phyloP scores from a whole-genome alignment of 2,329 filamentous ascomycete genomes.

The Penicillium sp. region DNA sequence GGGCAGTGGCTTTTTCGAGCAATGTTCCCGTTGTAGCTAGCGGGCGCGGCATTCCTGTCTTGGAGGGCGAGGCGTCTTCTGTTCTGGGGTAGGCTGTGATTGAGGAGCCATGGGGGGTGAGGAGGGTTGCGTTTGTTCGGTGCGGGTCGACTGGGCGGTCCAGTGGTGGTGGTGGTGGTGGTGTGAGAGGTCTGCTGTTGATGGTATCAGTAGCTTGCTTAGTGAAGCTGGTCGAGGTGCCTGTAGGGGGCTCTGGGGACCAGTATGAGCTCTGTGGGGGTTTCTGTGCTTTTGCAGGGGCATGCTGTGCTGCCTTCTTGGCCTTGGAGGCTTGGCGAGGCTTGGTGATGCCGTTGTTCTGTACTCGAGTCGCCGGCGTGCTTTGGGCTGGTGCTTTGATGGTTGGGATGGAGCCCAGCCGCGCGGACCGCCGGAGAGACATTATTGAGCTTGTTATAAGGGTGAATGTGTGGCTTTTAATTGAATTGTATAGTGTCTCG shows the following conservation, averaged over 20 bases:
- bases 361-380: conserved; percentile 21
- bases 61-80: conserved; percentile 40
- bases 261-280: conserved; percentile 16
- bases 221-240: conserved; percentile 27
- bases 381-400: conserved; percentile 18
- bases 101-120: conserved; percentile 45
- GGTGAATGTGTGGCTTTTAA: not conserved
- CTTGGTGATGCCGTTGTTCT: conserved; percentile 30
- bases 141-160: conserved; percentile 47
- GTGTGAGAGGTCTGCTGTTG: conserved; percentile 46
- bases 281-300: conserved; percentile 7
- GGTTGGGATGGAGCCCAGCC: conserved; percentile 37
- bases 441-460: conserved; percentile 30
- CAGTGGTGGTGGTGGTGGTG: conserved; percentile 40
- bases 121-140: conserved; percentile 47
- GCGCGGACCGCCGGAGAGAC: conserved; percentile 52
- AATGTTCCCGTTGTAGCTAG: conserved; percentile 65
- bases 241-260: conserved; percentile 17
- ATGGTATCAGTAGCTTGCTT: conserved; percentile 18
- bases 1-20: conserved; percentile 68
- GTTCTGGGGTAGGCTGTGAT: conserved; percentile 43
- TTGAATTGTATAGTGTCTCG: not conserved
- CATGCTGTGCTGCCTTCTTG: conserved; percentile 20
- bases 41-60: conserved; percentile 39
- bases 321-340: conserved; percentile 22